These are phyloP conservation scores for Cladosporium halotolerans DNA, from an alignment of 2,329 filamentous ascomycete species.

Conservation along the genomic window DNA sequence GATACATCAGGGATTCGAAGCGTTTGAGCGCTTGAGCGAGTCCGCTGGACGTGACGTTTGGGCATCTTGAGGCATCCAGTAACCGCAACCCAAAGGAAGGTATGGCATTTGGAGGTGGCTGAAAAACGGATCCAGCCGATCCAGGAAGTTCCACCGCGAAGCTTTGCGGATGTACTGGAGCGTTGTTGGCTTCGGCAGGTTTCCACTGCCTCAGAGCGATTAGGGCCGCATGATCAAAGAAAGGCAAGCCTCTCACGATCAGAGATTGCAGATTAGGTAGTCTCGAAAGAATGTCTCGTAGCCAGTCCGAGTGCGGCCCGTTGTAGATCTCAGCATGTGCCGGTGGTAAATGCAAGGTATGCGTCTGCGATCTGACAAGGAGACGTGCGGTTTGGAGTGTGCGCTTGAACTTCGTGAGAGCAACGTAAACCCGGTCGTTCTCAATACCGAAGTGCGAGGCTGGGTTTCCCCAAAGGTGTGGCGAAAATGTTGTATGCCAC, in stretches of 20 bases:
- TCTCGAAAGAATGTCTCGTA: constrained; percentile 52
- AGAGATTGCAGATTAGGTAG: constrained; percentile 55
- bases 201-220: constrained; percentile 34
- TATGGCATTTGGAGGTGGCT: constrained; percentile 11
- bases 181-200: constrained; percentile 7
- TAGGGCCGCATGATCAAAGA: constrained; percentile 56
- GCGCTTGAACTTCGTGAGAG: constrained; percentile 53
- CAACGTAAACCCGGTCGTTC: constrained; percentile 56
- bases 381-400: constrained; percentile 49
- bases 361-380: constrained; percentile 50
- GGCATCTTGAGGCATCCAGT: constrained; percentile 51
- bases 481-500: constrained; percentile 55
- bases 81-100: constrained; percentile 46
- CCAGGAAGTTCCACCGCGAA: constrained; percentile 29
- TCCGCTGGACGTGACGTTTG: constrained; percentile 51
- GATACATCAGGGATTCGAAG: constrained; percentile 50
- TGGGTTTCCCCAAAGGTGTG: constrained; percentile 56
- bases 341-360: constrained; percentile 56
- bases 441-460: constrained; percentile 56
- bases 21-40: constrained; percentile 47
- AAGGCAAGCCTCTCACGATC: constrained; percentile 53
- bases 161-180: constrained; percentile 14
- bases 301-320: constrained; percentile 53
- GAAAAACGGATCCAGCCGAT: constrained; percentile 21
- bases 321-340: constrained; percentile 56